phyloP scores from a whole-genome alignment of 163 green algal genomes.

The Scenedesmus sp. region DNA sequence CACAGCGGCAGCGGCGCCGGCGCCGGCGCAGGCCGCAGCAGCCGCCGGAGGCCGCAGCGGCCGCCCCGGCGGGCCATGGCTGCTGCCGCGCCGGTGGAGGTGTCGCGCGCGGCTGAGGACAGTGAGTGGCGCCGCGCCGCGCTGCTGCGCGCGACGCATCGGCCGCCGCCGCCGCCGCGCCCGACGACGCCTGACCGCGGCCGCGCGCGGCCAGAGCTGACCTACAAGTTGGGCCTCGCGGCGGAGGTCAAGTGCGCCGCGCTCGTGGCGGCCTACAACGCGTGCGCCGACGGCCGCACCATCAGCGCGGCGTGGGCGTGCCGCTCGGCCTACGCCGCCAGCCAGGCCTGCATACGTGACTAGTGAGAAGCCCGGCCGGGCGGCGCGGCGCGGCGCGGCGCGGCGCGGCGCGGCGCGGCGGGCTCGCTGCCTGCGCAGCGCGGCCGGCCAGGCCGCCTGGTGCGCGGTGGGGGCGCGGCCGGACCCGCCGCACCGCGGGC shows the following conservation, averaged over 20 bases:
- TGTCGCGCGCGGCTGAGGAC: constrained; percentile 38
- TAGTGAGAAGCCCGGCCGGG: constrained; percentile 65
- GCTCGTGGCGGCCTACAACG: constrained; percentile 55
- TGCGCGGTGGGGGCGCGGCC: no score
- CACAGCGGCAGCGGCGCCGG: neutral
- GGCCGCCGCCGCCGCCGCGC: no score
- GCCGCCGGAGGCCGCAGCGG: neutral
- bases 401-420: no score
- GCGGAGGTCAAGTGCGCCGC: constrained; percentile 57
- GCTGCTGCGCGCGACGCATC: neutral
- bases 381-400: no score
- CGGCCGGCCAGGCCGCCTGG: no score
- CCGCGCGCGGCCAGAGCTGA: constrained; percentile 52
- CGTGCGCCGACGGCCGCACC: constrained; percentile 56
- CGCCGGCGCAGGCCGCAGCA: neutral
- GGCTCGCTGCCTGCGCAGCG: no score
- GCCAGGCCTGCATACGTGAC: constrained; percentile 56
- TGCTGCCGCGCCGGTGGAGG: neutral
- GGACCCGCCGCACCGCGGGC: no score
- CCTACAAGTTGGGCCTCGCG: constrained; percentile 66
- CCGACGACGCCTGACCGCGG: neutral
- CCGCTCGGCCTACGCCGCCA: constrained; percentile 50
- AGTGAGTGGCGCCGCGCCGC: constrained; percentile 14
- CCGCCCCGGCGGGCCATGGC: neutral
- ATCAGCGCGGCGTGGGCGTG: constrained; percentile 67